phyloP scores from a whole-genome alignment of 768 basidiomycete genomes.

The Boletus rubescentipes region DNA sequence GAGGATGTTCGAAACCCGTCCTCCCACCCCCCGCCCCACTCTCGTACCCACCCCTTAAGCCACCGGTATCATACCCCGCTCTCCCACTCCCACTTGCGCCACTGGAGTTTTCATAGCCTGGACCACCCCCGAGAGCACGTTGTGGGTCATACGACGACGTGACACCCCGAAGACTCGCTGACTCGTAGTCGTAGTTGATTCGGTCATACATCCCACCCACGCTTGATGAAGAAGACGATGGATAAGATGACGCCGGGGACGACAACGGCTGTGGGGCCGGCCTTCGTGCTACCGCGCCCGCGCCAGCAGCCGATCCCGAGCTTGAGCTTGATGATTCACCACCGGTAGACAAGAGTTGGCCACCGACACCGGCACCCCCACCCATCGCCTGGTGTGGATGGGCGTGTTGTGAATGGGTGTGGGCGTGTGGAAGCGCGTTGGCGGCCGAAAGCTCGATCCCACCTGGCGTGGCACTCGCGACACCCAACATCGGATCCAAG shows the following conservation, averaged over 20 bases:
- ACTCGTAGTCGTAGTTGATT: slow-evolving; percentile 22
- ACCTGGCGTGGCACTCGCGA: slow-evolving; percentile 32
- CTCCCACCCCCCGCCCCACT: slow-evolving; percentile 12
- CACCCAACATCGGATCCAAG: slow-evolving; percentile 31
- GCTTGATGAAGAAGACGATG: slow-evolving; percentile 16
- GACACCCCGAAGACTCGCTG: slow-evolving; percentile 11
- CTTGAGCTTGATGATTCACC: slow-evolving; percentile 17
- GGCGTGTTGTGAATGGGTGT: slow-evolving; percentile 6
- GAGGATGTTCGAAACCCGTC: slow-evolving; percentile 24
- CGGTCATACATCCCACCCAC: slow-evolving; percentile 23
- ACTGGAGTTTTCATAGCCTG: slow-evolving; percentile 18
- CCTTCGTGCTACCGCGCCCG: slow-evolving; percentile 11
- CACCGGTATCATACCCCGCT: slow-evolving; percentile 19
- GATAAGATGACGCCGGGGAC: slow-evolving; percentile 17
- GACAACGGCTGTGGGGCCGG: slow-evolving; percentile 14
- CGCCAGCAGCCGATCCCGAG: not conserved
- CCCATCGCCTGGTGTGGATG: slow-evolving; percentile 16
- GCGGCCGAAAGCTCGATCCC: slow-evolving; percentile 30
- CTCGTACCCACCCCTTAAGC: slow-evolving; percentile 23
- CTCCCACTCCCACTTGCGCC: slow-evolving; percentile 18
- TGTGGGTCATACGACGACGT: slow-evolving; percentile 23
- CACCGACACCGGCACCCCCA: slow-evolving; percentile 6
- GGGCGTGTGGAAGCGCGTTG: slow-evolving; percentile 9
- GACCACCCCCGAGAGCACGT: slow-evolving; percentile 11
- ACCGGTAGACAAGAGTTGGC: slow-evolving; percentile 21